Evolutionary conservation across 192 early-diverging fungal species (phyloP), one percentile per base, ranked within the genome.

Genomic region (Glomus cerebriforme): DNA sequence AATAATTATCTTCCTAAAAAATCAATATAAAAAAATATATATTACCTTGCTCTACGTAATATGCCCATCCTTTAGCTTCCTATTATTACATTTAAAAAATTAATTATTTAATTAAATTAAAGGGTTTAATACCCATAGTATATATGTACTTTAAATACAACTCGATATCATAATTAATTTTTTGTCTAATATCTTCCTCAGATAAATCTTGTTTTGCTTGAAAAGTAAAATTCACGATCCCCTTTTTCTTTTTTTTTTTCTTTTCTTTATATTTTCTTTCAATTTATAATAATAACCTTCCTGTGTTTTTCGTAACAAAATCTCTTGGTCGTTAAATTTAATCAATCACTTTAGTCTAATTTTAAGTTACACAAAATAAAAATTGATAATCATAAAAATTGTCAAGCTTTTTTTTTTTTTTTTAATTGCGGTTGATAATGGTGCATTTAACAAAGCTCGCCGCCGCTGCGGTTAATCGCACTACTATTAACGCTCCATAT

Each of bases 381-480:
- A n/a, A n/a, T n/a, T n/a, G n/a, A n/a, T n/a, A n/a, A 43, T 12
- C 0, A 12, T 37, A 43, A 43, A 43, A 43, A 43, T 2, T 1
- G 5, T 8, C 7, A 54, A 54, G n/a, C n/a, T n/a, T n/a, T n/a
- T n/a, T n/a, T n/a, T n/a, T n/a, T n/a, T n/a, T n/a, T n/a, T n/a
- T n/a, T n/a, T n/a, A n/a, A n/a, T n/a, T 9, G 49, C 22, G 15
- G 49, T 22, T 17, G 6, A 54, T 54, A 54, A 54, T 54, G 49
- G 49, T 54, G 49, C 15, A 54, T 54, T 54, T 54, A 22, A 54
- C 79, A 73, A 82, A 79, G 74, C 74, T 88, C 81, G 86, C 86
- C 75, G 85, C 87, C 59, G 80, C 86, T 69, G 76, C 86, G 58
- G 81, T 85, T 70, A 90, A 90, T 81, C 89, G 89, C 78, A 80